These are phyloP conservation scores for Podosphaera fusca DNA, from an alignment of 2,329 filamentous ascomycete species.

Conservation along the genomic window DNA sequence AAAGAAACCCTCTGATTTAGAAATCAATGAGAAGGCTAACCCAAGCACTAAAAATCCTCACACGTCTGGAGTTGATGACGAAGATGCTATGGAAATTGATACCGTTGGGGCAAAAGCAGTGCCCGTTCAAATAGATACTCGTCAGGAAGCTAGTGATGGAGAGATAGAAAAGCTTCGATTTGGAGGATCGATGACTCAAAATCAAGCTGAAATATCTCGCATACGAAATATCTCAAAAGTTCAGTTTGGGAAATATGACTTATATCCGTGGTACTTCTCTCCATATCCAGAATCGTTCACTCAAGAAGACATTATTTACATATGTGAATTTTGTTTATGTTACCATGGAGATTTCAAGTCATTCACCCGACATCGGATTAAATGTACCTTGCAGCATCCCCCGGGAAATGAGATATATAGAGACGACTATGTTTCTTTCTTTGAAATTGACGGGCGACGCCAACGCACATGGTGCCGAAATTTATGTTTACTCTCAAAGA, in stretches of 20 bases:
- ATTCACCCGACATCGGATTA: conserved; percentile 65
- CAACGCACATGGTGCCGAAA: conserved; percentile 96
- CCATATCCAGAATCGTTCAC: conserved; percentile 81
- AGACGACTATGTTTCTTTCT: conserved; percentile 82
- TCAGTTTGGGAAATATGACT: conserved; percentile 76
- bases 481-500: conserved; percentile 77
- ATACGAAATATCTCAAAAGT: conserved; percentile 87
- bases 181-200: conserved; percentile 95
- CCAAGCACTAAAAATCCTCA: conserved; percentile 12
- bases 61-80: conserved; percentile 14
- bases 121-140: conserved; percentile 16
- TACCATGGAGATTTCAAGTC: conserved; percentile 71
- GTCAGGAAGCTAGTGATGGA: conserved; percentile 45
- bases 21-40: conserved; percentile 12
- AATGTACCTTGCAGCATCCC: conserved; percentile 78
- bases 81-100: conserved; percentile 28
- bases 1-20: conserved; percentile 11
- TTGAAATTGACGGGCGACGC: conserved; percentile 84
- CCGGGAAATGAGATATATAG: conserved; percentile 97
- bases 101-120: conserved; percentile 20
- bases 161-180: conserved; percentile 93
- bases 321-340: conserved; percentile 89
- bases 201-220: conserved; percentile 85
- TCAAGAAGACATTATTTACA: conserved; percentile 74
- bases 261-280: conserved; percentile 98